Evolutionary conservation across 148 eudicot genomes (phyloP), one percentile per base, ranked within the genome.

Genomic region (Rhododendron simsii): DNA sequence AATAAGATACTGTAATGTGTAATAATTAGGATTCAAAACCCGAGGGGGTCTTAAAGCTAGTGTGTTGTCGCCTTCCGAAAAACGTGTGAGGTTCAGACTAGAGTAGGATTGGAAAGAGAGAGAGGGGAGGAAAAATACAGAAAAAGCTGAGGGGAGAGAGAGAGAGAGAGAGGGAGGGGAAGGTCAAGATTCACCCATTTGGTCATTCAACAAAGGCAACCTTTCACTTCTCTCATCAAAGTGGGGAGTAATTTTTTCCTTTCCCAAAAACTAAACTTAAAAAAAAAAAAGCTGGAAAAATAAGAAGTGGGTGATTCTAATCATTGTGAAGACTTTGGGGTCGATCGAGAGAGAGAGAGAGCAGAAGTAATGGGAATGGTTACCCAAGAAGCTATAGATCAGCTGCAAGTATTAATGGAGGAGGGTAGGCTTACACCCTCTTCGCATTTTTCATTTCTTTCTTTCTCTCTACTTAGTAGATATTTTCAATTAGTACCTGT

Each of bases 381-480:
- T 82, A 88, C 94, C 30, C 84, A 87, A 57, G 90, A 88, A 65
- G 87, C 91, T 47, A 87, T 92, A 84, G 75, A 81, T 59, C 91
- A 89, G 77, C 80, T 92, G 80, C 82, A 89, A 59, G 87, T 86
- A 14, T 81, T 92, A 73, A 90, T 92, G 92, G 89, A 91, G 81
- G 89, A 87, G 88, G 89, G 92, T 90, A 13, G 79, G 30, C 39
- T n/a, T 15, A 23, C 33, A 78, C 48, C 39, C 28, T 21, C 53
- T 78, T 50, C 23, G 3, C 61, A 26, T 51, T 80, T 80, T 47
- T 53, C 67, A 30, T 55, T 81, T 20, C 55, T 53, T 26, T 85
- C 14, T 84, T 71, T 80, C 14, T 84, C 61, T 80, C 44, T 83
- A 30, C 1, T 16, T 8, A 2, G 26, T n/a, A 16, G 3, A 55